Conservation (phyloP, 345 rosid genomes). For the Moringa oleifera region DNA sequence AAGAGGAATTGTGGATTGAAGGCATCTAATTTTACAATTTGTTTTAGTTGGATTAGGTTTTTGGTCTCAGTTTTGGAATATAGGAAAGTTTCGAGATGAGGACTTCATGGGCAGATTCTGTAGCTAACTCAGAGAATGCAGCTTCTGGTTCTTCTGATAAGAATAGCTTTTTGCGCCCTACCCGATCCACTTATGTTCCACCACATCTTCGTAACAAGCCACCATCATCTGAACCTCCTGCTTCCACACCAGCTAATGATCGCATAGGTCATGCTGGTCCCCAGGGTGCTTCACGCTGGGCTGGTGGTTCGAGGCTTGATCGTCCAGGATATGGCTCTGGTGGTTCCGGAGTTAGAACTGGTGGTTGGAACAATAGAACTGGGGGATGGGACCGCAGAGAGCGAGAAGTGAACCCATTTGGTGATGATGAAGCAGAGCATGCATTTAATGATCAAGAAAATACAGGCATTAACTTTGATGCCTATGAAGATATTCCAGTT, state of each 20-base stretch:
- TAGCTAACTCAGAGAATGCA: conserved; percentile 77
- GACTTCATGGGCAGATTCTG: conserved; percentile 97
- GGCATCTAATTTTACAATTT: not conserved
- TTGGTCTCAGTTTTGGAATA: not conserved
- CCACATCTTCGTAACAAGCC: conserved; percentile 78
- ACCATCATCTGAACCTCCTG: conserved; percentile 42
- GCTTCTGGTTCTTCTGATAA: conserved; percentile 31
- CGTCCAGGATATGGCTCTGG: conserved; percentile 23
- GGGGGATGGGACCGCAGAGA: conserved; percentile 85
- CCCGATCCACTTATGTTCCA: conserved; percentile 64
- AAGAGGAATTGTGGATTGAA: not conserved
- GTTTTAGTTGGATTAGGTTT: not conserved
- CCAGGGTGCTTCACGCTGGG: conserved; percentile 54
- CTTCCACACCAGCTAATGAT: conserved; percentile 35
- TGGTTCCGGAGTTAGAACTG: conserved; percentile 19
- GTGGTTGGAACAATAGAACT: conserved; percentile 52
- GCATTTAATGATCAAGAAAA: conserved; percentile 57
- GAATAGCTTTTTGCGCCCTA: conserved; percentile 16
- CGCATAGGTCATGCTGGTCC: conserved; percentile 42
- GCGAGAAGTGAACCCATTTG: conserved; percentile 92
- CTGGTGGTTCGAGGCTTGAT: conserved; percentile 28
- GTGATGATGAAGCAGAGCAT: conserved; percentile 43
- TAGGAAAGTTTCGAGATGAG: conserved; percentile 29
- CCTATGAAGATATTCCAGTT: conserved; percentile 95
- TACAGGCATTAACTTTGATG: conserved; percentile 88